Conservation (phyloP, 257 asterid genomes). For the Solanum lycopersicoides region DNA sequence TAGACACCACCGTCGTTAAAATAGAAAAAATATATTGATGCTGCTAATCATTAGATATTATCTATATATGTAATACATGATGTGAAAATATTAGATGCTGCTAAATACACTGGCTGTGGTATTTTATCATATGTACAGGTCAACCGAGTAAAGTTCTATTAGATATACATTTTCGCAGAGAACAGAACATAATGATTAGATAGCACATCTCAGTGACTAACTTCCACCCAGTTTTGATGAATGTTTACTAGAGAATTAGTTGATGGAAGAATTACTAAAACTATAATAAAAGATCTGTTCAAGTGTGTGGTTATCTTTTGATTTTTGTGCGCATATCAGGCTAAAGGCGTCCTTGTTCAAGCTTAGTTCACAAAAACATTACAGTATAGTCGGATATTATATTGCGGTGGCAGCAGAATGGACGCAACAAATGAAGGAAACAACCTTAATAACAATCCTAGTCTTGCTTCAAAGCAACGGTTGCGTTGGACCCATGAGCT, state of each 20-base stretch:
- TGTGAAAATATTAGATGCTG: neutral
- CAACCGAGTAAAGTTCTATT: neutral
- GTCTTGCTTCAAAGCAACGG: conserved; percentile 83
- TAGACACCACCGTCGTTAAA: neutral
- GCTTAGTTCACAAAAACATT: conserved; percentile 27
- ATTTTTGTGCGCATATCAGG: neutral
- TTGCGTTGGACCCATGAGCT: conserved; percentile 98
- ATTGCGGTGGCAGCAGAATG: conserved; percentile 32
- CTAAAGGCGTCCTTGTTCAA: conserved; percentile 10
- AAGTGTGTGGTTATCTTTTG: neutral
- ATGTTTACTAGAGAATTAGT: neutral
- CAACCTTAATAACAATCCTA: conserved; percentile 42
- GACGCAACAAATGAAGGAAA: conserved; percentile 50
- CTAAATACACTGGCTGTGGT: neutral
- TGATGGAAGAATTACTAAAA: neutral
- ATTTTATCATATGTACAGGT: neutral
- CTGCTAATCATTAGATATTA: neutral
- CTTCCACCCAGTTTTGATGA: neutral
- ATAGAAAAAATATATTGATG: neutral
- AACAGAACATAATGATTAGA: neutral
- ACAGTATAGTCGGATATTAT: conserved; percentile 23
- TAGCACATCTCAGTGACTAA: neutral
- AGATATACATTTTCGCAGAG: neutral
- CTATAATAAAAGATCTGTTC: neutral
- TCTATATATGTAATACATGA: neutral